Percentiles rank a stretch among this genome's conserved stretches.
These are phyloP conservation scores for Exsudoporus floridanus DNA, from an alignment of 1,284 basidiomycete species.

Conservation along the genomic window DNA sequence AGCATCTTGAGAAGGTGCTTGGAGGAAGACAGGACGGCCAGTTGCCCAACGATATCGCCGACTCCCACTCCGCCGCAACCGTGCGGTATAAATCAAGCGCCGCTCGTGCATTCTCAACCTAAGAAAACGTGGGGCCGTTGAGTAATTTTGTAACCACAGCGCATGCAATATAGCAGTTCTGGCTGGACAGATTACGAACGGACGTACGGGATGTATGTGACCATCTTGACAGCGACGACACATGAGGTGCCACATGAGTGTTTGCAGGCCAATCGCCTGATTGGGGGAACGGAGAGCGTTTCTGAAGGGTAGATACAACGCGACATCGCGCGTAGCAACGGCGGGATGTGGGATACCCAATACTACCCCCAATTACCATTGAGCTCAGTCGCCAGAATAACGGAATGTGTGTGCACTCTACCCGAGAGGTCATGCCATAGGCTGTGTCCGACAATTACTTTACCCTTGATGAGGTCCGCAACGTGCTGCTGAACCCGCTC, in stretches of 20 bases:
- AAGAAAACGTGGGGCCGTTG: constrained; percentile 12
- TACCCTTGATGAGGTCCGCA: constrained; percentile 60
- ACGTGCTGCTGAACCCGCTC: constrained; percentile 60
- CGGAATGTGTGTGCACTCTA: constrained; percentile 32
- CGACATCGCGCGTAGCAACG: constrained; percentile 78
- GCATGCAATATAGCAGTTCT: background rate
- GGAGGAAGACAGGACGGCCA: constrained; percentile 80
- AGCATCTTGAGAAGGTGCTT: constrained; percentile 75
- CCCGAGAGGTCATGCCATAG: constrained; percentile 79
- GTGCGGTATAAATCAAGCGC: constrained; percentile 76
- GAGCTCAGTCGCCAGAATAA: constrained; percentile 9
- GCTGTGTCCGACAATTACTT: constrained; percentile 70
- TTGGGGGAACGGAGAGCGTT: constrained; percentile 63
- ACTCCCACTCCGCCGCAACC: constrained; percentile 64
- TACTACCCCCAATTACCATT: constrained; percentile 43
- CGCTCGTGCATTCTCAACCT: constrained; percentile 78
- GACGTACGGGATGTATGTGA: constrained; percentile 64
- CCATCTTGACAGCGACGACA: constrained; percentile 69
- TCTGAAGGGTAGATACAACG: constrained; percentile 76
- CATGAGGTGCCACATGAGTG: constrained; percentile 79
- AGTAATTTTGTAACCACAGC: constrained; percentile 11
- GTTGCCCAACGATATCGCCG: constrained; percentile 52
- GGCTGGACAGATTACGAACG: constrained; percentile 1
- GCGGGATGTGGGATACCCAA: constrained; percentile 80
- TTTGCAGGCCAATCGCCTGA: constrained; percentile 68